A percentile compares a stretch with the other conserved stretches of the same genome.
phyloP scores from a whole-genome alignment of 192 early-diverging fungal genomes.

The Umbelopsis sp. region DNA sequence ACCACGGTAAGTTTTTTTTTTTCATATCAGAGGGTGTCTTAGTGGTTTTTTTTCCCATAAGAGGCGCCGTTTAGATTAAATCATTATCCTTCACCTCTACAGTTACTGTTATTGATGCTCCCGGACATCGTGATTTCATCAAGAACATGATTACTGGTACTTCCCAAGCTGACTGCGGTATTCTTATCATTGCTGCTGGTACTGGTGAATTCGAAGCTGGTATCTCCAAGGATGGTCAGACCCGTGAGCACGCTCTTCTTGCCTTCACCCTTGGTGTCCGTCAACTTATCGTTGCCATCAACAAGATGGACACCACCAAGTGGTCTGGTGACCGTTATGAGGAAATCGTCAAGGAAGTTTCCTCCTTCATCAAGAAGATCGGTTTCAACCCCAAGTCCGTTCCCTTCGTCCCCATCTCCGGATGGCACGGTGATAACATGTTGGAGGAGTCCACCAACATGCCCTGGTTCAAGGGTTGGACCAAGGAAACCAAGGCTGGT shows the following conservation, averaged over 20 bases:
- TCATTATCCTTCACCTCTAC: slow-evolving; percentile 78
- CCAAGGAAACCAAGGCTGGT: slow-evolving; percentile 84
- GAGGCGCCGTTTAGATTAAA: slow-evolving; percentile 65
- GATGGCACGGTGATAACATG: slow-evolving; percentile 99
- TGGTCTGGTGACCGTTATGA: slow-evolving; percentile 94
- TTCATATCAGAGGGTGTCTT: slow-evolving; percentile 66
- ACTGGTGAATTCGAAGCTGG: slow-evolving; percentile 84
- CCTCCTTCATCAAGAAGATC: slow-evolving; percentile 96
- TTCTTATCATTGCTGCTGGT: slow-evolving; percentile 94
- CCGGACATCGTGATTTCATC: slow-evolving; percentile 99
- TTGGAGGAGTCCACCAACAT: slow-evolving; percentile 91
- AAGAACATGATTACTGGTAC: slow-evolving; percentile 99
- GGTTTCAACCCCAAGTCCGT: slow-evolving; percentile 93
- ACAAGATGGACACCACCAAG: slow-evolving; percentile 99
- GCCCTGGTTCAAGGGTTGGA: slow-evolving; percentile 98
- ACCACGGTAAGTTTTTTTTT: slow-evolving; percentile 87
- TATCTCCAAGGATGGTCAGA: slow-evolving; percentile 99
- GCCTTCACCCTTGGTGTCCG: slow-evolving; percentile 97
- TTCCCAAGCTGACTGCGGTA: slow-evolving; percentile 96
- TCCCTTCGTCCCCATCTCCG: slow-evolving; percentile 96
- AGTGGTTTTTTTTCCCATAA: no score
- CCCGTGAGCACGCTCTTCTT: slow-evolving; percentile 98
- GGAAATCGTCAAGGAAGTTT: slow-evolving; percentile 96
- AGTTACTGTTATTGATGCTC: slow-evolving; percentile 99
- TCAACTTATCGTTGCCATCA: slow-evolving; percentile 98